Evolutionary conservation across 306 rosid genomes (phyloP).

Genomic region (Chamaecrista fasciculata): DNA sequence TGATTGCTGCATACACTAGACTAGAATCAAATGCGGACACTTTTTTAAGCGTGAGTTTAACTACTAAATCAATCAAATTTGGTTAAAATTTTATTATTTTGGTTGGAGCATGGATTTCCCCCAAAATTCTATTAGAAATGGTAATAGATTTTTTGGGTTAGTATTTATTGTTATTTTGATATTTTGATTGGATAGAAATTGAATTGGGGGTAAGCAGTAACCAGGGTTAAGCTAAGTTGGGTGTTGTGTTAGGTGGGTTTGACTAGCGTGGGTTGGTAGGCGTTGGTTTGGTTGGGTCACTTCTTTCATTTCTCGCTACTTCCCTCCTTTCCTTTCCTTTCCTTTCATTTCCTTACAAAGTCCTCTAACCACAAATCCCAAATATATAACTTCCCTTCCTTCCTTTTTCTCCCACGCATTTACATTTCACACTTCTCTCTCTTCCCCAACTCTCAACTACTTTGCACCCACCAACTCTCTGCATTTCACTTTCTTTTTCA

Average conservation of each 20-base stretch:
- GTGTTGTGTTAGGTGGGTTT: slow-evolving; percentile 59
- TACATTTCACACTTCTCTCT: slow-evolving; percentile 9
- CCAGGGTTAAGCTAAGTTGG: slow-evolving; percentile 39
- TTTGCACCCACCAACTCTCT: slow-evolving; percentile 3
- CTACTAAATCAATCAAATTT: no score
- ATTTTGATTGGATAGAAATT: no score
- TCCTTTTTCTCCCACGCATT: background rate
- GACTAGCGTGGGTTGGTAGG: slow-evolving; percentile 65
- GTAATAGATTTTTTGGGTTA: no score
- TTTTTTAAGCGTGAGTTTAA: no score
- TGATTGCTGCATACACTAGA: no score
- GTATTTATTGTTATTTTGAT: no score
- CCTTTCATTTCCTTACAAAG: background rate
- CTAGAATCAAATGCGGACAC: no score
- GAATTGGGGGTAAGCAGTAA: background rate
- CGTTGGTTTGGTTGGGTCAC: slow-evolving; percentile 38
- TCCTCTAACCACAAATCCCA: background rate
- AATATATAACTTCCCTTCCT: slow-evolving; percentile 32
- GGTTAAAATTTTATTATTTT: no score
- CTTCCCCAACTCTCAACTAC: slow-evolving; percentile 38
- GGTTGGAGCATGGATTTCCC: no score
- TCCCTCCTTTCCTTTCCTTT: slow-evolving; percentile 4
- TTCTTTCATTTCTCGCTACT: background rate
- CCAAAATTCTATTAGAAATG: no score
- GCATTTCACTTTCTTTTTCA: background rate